Evolutionary conservation across 768 basidiomycete species (phyloP).

Genomic region (Lactarius hengduanensis): DNA sequence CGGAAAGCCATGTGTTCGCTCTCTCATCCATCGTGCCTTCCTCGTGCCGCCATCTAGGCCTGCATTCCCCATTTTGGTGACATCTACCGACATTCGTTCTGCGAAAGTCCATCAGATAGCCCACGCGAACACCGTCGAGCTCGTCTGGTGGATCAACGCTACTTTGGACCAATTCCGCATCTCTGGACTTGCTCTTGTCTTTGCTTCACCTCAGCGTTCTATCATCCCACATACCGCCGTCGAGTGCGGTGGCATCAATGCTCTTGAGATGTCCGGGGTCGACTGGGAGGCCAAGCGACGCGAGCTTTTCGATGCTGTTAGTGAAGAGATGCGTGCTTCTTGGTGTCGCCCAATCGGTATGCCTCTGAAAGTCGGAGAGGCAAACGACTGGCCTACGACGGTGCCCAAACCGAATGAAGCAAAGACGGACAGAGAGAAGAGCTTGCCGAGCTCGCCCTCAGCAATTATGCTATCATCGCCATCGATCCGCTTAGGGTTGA

Average conservation of each 20-base stretch:
- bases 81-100: constrained; percentile 70
- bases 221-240: constrained; percentile 37
- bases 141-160: constrained; percentile 72
- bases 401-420: constrained; percentile 47
- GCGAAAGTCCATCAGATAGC: constrained; percentile 64
- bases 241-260: constrained; percentile 27
- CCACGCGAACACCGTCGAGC: constrained; percentile 50
- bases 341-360: constrained; percentile 70
- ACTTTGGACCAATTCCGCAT: constrained; percentile 75
- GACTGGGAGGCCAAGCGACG: constrained; percentile 68
- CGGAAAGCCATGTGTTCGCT: constrained; percentile 58
- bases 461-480: constrained; percentile 69
- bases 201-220: constrained; percentile 49
- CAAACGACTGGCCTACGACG: constrained; percentile 57
- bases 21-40: constrained; percentile 60
- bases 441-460: constrained; percentile 53
- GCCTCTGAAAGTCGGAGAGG: constrained; percentile 51
- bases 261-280: constrained; percentile 35
- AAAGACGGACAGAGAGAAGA: constrained; percentile 42
- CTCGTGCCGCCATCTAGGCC: constrained; percentile 45
- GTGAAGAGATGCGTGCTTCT: constrained; percentile 60
- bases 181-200: constrained; percentile 51
- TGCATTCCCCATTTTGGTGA: constrained; percentile 57
- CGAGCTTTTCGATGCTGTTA: constrained; percentile 59
- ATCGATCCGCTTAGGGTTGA: constrained; percentile 73